phyloP scores from a whole-genome alignment of 192 early-diverging fungal genomes.

The Phycomyces nitens region DNA sequence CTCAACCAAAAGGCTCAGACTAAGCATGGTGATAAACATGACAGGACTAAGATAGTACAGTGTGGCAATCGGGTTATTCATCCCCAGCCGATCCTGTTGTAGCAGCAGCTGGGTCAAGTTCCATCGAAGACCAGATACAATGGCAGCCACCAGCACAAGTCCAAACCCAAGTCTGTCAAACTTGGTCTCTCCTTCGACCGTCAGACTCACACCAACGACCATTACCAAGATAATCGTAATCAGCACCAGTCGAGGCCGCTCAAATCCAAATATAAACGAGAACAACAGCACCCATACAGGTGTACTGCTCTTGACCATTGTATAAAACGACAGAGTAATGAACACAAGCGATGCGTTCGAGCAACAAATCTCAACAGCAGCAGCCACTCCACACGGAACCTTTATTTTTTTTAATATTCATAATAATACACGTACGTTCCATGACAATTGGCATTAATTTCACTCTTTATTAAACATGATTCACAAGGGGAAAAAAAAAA shows the following conservation, averaged over 20 bases:
- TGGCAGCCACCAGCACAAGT: slow-evolving; percentile 60
- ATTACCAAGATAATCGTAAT: slow-evolving; percentile 70
- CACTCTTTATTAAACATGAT: too few relatives aligned
- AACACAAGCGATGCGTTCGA: slow-evolving; percentile 74
- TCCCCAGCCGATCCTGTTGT: slow-evolving; percentile 58
- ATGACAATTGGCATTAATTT: too few relatives aligned
- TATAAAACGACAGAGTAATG: slow-evolving; percentile 87
- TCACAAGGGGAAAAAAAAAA: not conserved
- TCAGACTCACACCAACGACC: slow-evolving; percentile 70
- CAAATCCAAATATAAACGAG: slow-evolving; percentile 77
- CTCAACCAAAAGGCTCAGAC: slow-evolving; percentile 51
- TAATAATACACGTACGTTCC: too few relatives aligned
- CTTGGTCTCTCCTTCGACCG: slow-evolving; percentile 67
- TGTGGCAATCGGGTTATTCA: slow-evolving; percentile 80
- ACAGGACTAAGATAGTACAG: slow-evolving; percentile 72
- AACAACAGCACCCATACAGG: slow-evolving; percentile 73
- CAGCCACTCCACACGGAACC: slow-evolving; percentile 58
- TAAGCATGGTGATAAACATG: slow-evolving; percentile 64
- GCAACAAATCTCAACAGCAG: slow-evolving; percentile 80
- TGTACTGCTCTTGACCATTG: slow-evolving; percentile 68
- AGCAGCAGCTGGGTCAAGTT: slow-evolving; percentile 76
- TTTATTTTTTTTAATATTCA: not conserved
- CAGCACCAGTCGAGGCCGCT: slow-evolving; percentile 57
- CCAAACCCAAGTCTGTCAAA: slow-evolving; percentile 55
- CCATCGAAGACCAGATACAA: slow-evolving; percentile 82